Conservation (phyloP, 2,329 filamentous ascomycete genomes). For the Cryoendolithus antarcticus region DNA sequence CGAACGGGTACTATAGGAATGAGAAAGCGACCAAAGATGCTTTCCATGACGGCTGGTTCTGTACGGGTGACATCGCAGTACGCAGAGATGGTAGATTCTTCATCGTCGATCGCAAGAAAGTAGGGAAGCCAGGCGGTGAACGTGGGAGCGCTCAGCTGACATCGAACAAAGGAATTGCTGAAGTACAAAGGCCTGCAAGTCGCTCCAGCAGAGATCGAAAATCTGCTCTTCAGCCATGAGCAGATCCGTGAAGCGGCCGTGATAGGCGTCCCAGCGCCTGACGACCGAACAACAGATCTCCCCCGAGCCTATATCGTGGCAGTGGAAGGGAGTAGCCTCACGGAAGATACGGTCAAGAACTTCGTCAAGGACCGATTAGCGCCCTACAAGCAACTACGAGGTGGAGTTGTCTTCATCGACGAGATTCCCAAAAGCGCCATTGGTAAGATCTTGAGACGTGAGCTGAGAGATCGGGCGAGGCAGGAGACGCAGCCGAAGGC, state of each 20-base stretch:
- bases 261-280: constrained; percentile 31
- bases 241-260: constrained; percentile 34
- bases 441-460: constrained; percentile 36
- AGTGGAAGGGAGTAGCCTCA: constrained; percentile 21
- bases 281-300: constrained; percentile 34
- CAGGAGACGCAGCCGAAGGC: constrained; percentile 1
- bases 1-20: constrained; percentile 66
- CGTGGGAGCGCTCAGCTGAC: neutral
- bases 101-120: constrained; percentile 61
- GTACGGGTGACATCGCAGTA: constrained; percentile 74
- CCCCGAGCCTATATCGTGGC: constrained; percentile 34
- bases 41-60: constrained; percentile 71
- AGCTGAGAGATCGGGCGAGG: constrained; percentile 26
- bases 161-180: constrained; percentile 46
- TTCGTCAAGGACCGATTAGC: constrained; percentile 34
- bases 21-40: constrained; percentile 57
- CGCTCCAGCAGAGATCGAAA: constrained; percentile 36
- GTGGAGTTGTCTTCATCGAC: constrained; percentile 33
- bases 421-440: constrained; percentile 36
- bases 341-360: constrained; percentile 28
- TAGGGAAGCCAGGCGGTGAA: neutral
- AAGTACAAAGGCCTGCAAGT: constrained; percentile 39
- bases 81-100: constrained; percentile 74
- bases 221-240: constrained; percentile 29
- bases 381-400: constrained; percentile 34